Evolutionary conservation across 2,329 filamentous ascomycete species (phyloP).

Genomic region (Cyanodermella asteris): DNA sequence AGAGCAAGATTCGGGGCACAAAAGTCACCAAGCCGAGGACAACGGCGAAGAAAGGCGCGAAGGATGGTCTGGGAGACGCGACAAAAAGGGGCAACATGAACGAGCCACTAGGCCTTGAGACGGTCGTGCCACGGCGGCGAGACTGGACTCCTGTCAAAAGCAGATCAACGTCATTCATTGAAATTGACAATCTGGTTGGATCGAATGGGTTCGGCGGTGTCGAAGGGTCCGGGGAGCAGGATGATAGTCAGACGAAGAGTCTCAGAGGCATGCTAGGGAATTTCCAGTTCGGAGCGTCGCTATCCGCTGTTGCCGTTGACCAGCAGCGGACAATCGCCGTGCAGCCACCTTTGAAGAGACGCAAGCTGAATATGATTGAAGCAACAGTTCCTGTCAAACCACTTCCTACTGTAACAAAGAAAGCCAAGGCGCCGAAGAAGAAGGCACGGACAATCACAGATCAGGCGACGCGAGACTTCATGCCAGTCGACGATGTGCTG

Average conservation of each 20-base stretch:
- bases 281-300: too few relatives aligned
- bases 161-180: constrained; percentile 6
- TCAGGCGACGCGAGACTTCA: constrained; percentile 51
- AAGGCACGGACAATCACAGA: constrained; percentile 60
- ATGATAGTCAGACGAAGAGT: too few relatives aligned
- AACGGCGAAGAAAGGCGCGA: constrained; percentile 1
- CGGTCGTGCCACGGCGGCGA: constrained; percentile 31
- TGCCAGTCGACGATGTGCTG: constrained; percentile 15
- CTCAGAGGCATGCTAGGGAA: too few relatives aligned
- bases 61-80: constrained; percentile 3
- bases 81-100: constrained; percentile 5
- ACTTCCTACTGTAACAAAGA: constrained; percentile 11
- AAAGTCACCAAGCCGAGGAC: constrained; percentile 15
- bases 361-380: constrained; percentile 11
- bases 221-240: neutral
- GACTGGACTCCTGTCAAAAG: constrained; percentile 46
- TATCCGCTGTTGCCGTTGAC: neutral
- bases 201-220: constrained; percentile 2
- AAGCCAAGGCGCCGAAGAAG: constrained; percentile 38
- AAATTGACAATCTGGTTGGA: constrained; percentile 4
- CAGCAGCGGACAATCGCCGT: constrained; percentile 1
- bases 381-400: constrained; percentile 7
- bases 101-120: constrained; percentile 3
- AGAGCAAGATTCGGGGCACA: constrained; percentile 16
- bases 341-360: constrained; percentile 6